phyloP scores from a whole-genome alignment of 306 rosid species.

The Begonia masoniana region DNA sequence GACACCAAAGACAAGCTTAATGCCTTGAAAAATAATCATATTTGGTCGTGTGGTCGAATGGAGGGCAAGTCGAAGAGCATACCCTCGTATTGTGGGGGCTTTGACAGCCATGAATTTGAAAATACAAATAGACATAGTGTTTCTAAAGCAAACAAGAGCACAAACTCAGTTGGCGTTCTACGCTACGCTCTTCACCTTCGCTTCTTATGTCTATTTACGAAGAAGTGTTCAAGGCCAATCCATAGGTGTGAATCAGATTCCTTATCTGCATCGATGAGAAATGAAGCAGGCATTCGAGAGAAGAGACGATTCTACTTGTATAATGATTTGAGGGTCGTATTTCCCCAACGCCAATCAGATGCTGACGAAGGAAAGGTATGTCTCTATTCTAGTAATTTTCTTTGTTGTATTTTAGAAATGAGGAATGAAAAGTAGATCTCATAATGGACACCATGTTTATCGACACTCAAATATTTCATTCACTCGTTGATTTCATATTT shows the following conservation, averaged over 20 bases:
- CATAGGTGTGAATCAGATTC: constrained; percentile 35
- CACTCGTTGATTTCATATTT: no score
- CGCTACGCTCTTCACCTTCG: constrained; percentile 74
- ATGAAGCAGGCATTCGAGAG: constrained; percentile 16
- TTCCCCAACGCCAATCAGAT: constrained; percentile 85
- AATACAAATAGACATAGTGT: constrained; percentile 17
- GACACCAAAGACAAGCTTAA: constrained; percentile 15
- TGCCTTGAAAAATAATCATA: constrained; percentile 10
- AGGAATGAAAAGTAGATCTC: neutral
- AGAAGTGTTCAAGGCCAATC: constrained; percentile 37
- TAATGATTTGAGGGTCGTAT: constrained; percentile 68
- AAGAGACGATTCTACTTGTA: constrained; percentile 72
- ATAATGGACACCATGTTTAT: no score
- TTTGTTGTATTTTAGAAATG: neutral
- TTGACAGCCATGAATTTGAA: constrained; percentile 8
- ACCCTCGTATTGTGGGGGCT: constrained; percentile 12
- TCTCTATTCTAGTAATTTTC: neutral
- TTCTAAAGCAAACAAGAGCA: constrained; percentile 18
- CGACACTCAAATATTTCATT: no score
- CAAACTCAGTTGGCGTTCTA: constrained; percentile 24
- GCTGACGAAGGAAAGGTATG: constrained; percentile 80
- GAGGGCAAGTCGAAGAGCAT: constrained; percentile 4
- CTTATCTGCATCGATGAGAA: constrained; percentile 21
- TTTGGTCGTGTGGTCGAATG: neutral
- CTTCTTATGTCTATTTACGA: constrained; percentile 41